Base-by-base conservation (phyloP, 306 rosid species). In the Begonia loranthoides region DNA sequence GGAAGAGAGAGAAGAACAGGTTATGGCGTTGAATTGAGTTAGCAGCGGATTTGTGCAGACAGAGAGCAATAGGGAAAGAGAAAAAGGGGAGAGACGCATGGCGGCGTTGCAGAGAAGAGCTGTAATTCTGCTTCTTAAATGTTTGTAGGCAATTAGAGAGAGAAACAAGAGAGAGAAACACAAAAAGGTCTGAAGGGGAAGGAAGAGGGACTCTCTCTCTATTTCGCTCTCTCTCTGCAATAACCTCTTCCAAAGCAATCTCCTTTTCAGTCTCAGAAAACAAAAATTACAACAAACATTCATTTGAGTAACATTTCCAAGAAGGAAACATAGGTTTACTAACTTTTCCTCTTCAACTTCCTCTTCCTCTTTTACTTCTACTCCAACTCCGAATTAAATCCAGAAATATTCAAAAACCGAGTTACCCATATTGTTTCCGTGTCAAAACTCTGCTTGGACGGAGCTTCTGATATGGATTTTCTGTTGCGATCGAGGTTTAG, bases 21-120 rank as follows among this genome's bases (percentile, higher is more conserved):
- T 22, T 36, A 65, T 39, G 21, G 67, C 62, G 73, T 76, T 80
- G 75, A 84, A 77, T 77, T 70, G 50, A 56, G 70, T 57, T 62
- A 58, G 57, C 71, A 71, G 58, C 61, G 16, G 33, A 39, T 39
- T 49, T 56, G 61, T 39, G 44, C 36, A 21, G 50, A 65, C 61
- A 68, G 72, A 66, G 65, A 69, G 57, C 79, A 66, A 28, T 28
- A 28, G 36, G 36, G 36, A 28, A 28, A 28, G 36, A 28, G 9
- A 28, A 63, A 46, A 67, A 72, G 61, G 58, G 60, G 58, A 62
- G 66, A 73, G 51, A 77, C 68, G 70, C 74, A 79, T 87, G 96
- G 94, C 94, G 96, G 96, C 96, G 96, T 83, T 68, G 76, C 82
- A 74, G 74, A 28, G 49, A 59, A 56, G 49, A 77, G 71, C 51